Evolutionary conservation across 441 rosid species (phyloP).

Genomic region (Erysimum cheiri): DNA sequence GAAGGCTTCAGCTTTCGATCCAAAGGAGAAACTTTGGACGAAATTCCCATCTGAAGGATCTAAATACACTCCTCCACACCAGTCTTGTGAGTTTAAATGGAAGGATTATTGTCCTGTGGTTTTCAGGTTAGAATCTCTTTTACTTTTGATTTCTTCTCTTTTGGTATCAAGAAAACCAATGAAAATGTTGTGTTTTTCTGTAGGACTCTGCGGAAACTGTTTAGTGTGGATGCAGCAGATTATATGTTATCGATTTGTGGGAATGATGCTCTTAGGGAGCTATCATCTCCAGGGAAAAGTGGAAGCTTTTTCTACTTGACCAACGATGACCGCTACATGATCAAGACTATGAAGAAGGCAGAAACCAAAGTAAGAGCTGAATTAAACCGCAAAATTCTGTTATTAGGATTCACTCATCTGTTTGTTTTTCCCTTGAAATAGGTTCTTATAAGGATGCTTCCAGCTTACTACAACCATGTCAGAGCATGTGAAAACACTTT

Average conservation of each 20-base stretch:
- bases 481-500: slow-evolving; percentile 84
- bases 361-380: slow-evolving; percentile 75
- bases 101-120: slow-evolving; percentile 98
- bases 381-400: neutral
- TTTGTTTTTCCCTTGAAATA: slow-evolving; percentile 38
- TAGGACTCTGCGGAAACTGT: slow-evolving; percentile 96
- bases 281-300: slow-evolving; percentile 98
- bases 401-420: slow-evolving; percentile 32
- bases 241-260: slow-evolving; percentile 97
- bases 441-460: slow-evolving; percentile 96
- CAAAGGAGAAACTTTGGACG: slow-evolving; percentile 96
- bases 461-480: slow-evolving; percentile 94
- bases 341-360: slow-evolving; percentile 97
- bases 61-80: slow-evolving; percentile 96
- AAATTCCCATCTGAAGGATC: slow-evolving; percentile 94
- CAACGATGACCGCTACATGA: slow-evolving; percentile 93
- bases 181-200: slow-evolving; percentile 18
- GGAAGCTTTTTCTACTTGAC: slow-evolving; percentile 97
- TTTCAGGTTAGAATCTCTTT: slow-evolving; percentile 66
- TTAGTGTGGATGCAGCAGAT: slow-evolving; percentile 92
- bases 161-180: slow-evolving; percentile 1
- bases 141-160: neutral
- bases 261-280: slow-evolving; percentile 95
- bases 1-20: slow-evolving; percentile 91
- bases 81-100: slow-evolving; percentile 94